Evolutionary conservation across 2,329 filamentous ascomycete genomes (phyloP).

Genomic region (Ploettnerulaceae sp.): DNA sequence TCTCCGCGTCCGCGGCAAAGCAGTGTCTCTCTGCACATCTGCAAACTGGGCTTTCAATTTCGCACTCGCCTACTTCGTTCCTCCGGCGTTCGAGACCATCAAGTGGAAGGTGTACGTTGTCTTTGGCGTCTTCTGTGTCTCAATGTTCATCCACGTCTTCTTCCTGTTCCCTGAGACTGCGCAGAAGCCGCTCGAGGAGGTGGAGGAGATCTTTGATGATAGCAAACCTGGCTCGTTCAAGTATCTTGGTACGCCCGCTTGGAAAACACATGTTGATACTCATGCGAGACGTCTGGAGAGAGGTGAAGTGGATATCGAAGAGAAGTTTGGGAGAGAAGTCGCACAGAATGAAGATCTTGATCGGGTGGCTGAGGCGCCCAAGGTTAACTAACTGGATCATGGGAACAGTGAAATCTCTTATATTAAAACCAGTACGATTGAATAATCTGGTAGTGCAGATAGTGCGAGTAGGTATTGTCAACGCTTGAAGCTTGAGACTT

Average conservation of each 20-base stretch:
- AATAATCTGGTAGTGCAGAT: too few relatives aligned
- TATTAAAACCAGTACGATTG: too few relatives aligned
- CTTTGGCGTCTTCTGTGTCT: constrained; percentile 48
- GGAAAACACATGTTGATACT: constrained; percentile 30
- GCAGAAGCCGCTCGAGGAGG: constrained; percentile 51
- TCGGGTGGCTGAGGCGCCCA: not conserved
- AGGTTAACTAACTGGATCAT: not conserved
- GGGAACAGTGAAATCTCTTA: not conserved
- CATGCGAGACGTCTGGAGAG: constrained; percentile 23
- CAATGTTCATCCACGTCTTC: constrained; percentile 47
- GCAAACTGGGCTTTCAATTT: constrained; percentile 49
- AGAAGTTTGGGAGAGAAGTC: constrained; percentile 21
- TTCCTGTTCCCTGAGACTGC: constrained; percentile 54
- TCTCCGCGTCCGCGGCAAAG: constrained; percentile 46
- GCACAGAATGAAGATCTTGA: constrained; percentile 4
- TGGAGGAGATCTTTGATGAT: constrained; percentile 43
- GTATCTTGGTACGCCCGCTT: constrained; percentile 29
- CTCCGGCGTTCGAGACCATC: constrained; percentile 42
- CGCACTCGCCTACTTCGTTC: constrained; percentile 45
- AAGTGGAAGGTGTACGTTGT: constrained; percentile 49
- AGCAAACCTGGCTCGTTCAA: constrained; percentile 32
- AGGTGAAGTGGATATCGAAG: constrained; percentile 29
- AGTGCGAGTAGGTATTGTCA: too few relatives aligned
- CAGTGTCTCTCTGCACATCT: constrained; percentile 48
- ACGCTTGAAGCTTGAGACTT: too few relatives aligned